These are phyloP conservation scores for Tylopilus plumbeoviolaceoides DNA, from an alignment of 768 basidiomycete genomes.

Conservation along the genomic window DNA sequence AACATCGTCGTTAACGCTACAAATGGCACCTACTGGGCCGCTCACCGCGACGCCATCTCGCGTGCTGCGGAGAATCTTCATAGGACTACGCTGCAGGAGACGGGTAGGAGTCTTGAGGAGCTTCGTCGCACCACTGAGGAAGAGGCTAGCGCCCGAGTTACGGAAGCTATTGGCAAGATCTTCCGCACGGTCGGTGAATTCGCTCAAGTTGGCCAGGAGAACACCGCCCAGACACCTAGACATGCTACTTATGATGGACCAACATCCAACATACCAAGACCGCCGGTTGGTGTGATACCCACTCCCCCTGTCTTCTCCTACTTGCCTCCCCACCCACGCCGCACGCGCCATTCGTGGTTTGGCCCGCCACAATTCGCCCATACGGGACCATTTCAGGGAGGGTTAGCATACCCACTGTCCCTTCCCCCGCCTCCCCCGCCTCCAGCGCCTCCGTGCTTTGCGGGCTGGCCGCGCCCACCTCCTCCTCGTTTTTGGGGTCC, in stretches of 20 bases:
- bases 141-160: conserved; percentile 60
- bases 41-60: conserved; percentile 56
- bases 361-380: conserved; percentile 9
- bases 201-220: conserved; percentile 16
- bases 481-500: conserved; percentile 20
- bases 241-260: not conserved
- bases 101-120: conserved; percentile 39
- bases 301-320: conserved; percentile 15
- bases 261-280: conserved; percentile 4
- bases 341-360: conserved; percentile 25
- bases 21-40: conserved; percentile 65
- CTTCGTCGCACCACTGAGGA: conserved; percentile 51
- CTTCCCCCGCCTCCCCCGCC: conserved; percentile 21
- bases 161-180: conserved; percentile 58
- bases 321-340: conserved; percentile 18
- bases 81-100: conserved; percentile 39
- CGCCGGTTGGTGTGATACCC: conserved; percentile 7
- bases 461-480: conserved; percentile 26
- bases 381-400: conserved; percentile 15
- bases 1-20: conserved; percentile 59
- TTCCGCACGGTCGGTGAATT: conserved; percentile 49
- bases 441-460: not conserved
- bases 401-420: conserved; percentile 16
- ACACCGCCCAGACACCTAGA: conserved; percentile 3
- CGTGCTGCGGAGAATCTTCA: conserved; percentile 54